Conservation (phyloP, 2,329 filamentous ascomycete species). For the Aspergillus uvarum region DNA sequence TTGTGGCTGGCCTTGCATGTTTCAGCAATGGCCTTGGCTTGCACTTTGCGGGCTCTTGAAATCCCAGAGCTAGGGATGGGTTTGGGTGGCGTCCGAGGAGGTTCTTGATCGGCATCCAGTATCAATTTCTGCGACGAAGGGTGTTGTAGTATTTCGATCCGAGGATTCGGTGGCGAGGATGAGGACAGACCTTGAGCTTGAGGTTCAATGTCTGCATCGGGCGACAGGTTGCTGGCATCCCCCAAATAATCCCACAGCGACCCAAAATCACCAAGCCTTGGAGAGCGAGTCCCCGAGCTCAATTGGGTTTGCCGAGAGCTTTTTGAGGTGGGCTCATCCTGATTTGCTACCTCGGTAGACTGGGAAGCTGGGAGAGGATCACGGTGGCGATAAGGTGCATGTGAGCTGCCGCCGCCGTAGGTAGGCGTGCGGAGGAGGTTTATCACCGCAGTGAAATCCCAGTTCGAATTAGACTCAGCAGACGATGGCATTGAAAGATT, state of each 20-base stretch:
- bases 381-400: conserved; percentile 13
- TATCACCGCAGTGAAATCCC: conserved; percentile 49
- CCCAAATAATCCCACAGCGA: conserved; percentile 43
- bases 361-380: conserved; percentile 11
- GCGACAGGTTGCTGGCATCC: conserved; percentile 16
- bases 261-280: conserved; percentile 46
- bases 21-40: neutral
- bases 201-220: conserved; percentile 5
- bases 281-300: conserved; percentile 9
- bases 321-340: conserved; percentile 10
- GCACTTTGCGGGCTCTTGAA: conserved; percentile 5
- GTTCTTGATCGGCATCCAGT: neutral
- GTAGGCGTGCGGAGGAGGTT: conserved; percentile 42
- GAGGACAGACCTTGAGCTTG: neutral
- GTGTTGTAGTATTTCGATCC: conserved; percentile 24
- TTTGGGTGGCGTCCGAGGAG: conserved; percentile 6
- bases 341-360: conserved; percentile 7
- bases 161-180: conserved; percentile 6
- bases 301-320: neutral
- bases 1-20: conserved; percentile 8
- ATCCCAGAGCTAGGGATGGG: conserved; percentile 4
- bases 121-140: conserved; percentile 3
- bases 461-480: conserved; percentile 32
- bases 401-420: conserved; percentile 13
- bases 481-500: conserved; percentile 32